Conservation (phyloP, 1,139 yeast genomes). For the Blastobotrys ciferrii region DNA sequence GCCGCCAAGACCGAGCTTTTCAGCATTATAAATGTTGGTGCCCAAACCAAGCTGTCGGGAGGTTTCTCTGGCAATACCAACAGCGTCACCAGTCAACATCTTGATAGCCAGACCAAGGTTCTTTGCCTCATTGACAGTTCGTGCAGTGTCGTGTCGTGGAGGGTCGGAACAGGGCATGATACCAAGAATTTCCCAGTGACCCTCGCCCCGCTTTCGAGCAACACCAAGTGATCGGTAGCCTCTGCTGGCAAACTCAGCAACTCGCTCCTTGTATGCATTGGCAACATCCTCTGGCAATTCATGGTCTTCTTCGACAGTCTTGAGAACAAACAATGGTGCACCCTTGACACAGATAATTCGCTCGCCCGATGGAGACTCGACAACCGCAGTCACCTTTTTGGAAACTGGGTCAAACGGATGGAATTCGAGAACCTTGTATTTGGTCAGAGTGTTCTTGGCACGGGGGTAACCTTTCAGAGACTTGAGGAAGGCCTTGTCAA, state of each 20-base stretch:
- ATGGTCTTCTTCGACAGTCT: slow-evolving; percentile 69
- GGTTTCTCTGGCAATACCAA: slow-evolving; percentile 72
- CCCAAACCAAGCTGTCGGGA: slow-evolving; percentile 70
- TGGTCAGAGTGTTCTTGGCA: slow-evolving; percentile 54
- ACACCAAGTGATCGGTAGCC: slow-evolving; percentile 75
- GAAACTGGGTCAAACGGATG: slow-evolving; percentile 73
- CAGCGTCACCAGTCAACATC: slow-evolving; percentile 77
- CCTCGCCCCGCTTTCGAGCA: slow-evolving; percentile 70
- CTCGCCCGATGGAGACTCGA: slow-evolving; percentile 67
- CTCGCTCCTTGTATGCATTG: slow-evolving; percentile 66
- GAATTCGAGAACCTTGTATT: slow-evolving; percentile 65
- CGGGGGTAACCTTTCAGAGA: slow-evolving; percentile 65
- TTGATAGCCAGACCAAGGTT: slow-evolving; percentile 63
- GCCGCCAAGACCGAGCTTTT: slow-evolving; percentile 67
- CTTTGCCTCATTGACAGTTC: slow-evolving; percentile 65
- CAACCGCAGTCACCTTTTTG: slow-evolving; percentile 68
- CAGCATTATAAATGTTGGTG: slow-evolving; percentile 70
- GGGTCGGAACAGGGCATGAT: slow-evolving; percentile 76
- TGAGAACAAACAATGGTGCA: slow-evolving; percentile 68
- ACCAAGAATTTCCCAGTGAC: slow-evolving; percentile 71
- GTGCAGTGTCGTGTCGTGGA: slow-evolving; percentile 72
- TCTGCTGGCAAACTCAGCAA: slow-evolving; percentile 70
- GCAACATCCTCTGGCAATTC: slow-evolving; percentile 62
- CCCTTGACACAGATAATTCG: slow-evolving; percentile 69
- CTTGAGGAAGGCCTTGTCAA: slow-evolving; percentile 95